phyloP scores from a whole-genome alignment of 805 yeast species.

The Jamesozyma spencerorum region DNA sequence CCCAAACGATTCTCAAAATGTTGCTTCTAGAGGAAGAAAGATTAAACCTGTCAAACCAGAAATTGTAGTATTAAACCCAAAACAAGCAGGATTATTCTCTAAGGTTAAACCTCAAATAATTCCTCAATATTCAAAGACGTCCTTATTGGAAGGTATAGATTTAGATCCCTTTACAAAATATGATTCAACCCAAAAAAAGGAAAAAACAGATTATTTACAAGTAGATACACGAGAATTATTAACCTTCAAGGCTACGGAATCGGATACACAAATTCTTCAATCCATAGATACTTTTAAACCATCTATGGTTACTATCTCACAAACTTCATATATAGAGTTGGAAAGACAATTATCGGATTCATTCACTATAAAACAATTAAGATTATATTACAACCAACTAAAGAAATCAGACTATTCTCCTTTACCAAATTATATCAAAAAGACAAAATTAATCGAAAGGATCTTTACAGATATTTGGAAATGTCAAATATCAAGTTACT shows the following conservation, averaged over 20 bases:
- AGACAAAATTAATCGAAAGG: conserved; percentile 9
- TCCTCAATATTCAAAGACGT: conserved; percentile 3
- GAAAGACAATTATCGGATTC: conserved; percentile 15
- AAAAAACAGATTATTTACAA: background rate
- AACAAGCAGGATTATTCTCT: conserved; percentile 21
- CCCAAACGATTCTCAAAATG: background rate
- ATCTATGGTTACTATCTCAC: conserved; percentile 13
- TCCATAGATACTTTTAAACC: conserved; percentile 25
- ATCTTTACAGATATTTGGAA: conserved; percentile 18
- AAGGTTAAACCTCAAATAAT: background rate
- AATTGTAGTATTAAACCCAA: conserved; percentile 23
- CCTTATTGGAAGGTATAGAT: conserved; percentile 26
- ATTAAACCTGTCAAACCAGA: conserved; percentile 21
- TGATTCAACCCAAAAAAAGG: background rate
- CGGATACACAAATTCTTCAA: conserved; percentile 20
- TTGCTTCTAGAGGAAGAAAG: conserved; percentile 19
- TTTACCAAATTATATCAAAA: conserved; percentile 2
- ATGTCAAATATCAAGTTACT: conserved; percentile 5
- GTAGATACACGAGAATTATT: conserved; percentile 13
- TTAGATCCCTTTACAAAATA: conserved; percentile 2
- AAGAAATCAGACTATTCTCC: conserved; percentile 3
- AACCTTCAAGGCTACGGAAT: conserved; percentile 17
- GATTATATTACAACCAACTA: conserved; percentile 13
- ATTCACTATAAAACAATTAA: conserved; percentile 23
- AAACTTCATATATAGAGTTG: conserved; percentile 15